Base-by-base conservation (phyloP, 495 filamentous ascomycete species). In the Xylaria curta region DNA sequence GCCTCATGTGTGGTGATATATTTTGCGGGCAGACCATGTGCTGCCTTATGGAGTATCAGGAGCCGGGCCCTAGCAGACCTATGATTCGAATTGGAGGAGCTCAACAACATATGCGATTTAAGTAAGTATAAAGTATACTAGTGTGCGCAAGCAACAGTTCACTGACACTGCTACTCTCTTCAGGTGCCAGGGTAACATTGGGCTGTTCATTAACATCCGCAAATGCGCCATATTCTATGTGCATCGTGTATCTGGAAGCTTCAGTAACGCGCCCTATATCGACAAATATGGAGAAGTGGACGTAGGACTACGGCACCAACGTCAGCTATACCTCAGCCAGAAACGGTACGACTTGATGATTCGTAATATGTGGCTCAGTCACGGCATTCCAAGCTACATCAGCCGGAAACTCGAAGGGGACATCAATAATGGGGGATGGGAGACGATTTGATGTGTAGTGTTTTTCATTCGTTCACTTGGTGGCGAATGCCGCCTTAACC, bases 341-440 rank as follows among this genome's bases (percentile, higher is more conserved):
- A 94, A 92, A 76, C 89, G 96, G 46, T 99, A 98, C 81, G 96
- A 99, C 79, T 87, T 90, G 58, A 87, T 98, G 73, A 83, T 97
- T 47, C 86, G 96, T 62, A 92, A 89, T 74, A 88, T 94, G 31
- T 98, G 97, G 96, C 84, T 99, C 69, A 88, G 90, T 28, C 94
- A 97, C 74, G 89, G 90, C 28, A 89, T 98, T 42, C 94, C 94
- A n/a, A 95, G 92, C 59, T 91, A 91, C 44, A 97, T 99, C 76
- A 91, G 91, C 66, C 86, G 96, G 72, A 94, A 94, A 80, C 82
- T 98, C 72, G 96, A 99, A 83, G 91, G 91, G 13, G 96, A 99
- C 76, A 92, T 97, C 54, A 98, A 98, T 78, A 97, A 92, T 73
- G 96, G 96, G 8, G 96, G 96, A 3, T 99, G 96, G 96, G 96